Evolutionary conservation across 1,284 basidiomycete species (phyloP), one percentile per base, ranked within the genome.

Genomic region (Sanghuangporus baumii): DNA sequence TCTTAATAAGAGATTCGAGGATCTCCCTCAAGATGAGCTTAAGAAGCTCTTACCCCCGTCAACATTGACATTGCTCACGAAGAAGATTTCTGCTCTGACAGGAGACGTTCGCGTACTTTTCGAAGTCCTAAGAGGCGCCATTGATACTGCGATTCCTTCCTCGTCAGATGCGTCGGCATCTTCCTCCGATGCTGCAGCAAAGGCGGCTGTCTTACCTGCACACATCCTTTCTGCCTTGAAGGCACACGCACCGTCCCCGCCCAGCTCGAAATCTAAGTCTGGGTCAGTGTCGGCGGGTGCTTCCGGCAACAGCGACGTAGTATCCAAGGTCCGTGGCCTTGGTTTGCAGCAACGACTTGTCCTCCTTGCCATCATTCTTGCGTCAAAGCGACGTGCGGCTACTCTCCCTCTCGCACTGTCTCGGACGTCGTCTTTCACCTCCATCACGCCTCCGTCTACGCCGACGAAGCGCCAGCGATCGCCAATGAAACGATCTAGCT

Each of bases 41-140:
- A 78, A 79, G 70, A 83, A 81, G 60, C 81, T 92, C 66, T 73
- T 93, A 18, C 86, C 89, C 0, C 62, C 73, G 4, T 77, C 87
- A 0, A 79, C 88, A 2, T 71, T 91, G 41, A 85, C 79, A 31
- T 76, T 93, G 9, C 79, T 92, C 18, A 82, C 86, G 16, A 90
- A 90, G 75, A 92, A 92, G 70, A 76, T 91, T 20, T 88, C 91
- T 5, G 79, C 86, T 1, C 78, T 87, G 66, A 91, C 91, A 0
- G 91, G 90, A 11, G 91, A 93, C 66, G 89, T 92, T 18, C 79
- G 90, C 56, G 85, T 81, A 26, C 74, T 91, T 1, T 87, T 93
- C 59, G 89, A 90, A 69, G 88, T 91, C 8, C 78, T 91, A 7
- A 82, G 91, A 43, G 83, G 87, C 11, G 88, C 90, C 6, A 89